A percentile compares a stretch with the other conserved stretches of the same genome.
Conservation (phyloP, 2,329 filamentous ascomycete species). For the Cladobotryum protrusum region DNA sequence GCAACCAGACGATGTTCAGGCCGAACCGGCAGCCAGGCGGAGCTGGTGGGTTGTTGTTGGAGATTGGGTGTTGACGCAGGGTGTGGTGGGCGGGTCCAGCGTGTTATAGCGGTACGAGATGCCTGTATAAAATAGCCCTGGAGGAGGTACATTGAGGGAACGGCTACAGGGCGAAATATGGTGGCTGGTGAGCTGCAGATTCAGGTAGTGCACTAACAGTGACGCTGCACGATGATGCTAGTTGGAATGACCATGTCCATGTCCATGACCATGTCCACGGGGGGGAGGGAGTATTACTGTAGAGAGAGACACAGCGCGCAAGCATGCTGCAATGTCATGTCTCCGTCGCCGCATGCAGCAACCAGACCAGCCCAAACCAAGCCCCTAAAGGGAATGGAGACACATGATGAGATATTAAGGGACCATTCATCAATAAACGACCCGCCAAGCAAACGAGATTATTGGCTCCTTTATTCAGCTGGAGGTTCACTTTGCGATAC, state of each 20-base stretch:
- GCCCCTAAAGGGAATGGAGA: no score
- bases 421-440: no score
- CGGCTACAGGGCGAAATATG: conserved; percentile 6
- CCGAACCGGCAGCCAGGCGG: conserved; percentile 12
- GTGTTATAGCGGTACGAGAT: conserved; percentile 8
- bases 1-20: conserved; percentile 11
- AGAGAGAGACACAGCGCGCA: no score
- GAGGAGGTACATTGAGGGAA: conserved; percentile 6
- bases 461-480: no score
- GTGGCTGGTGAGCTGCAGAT: conserved; percentile 6
- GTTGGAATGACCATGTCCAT: not conserved
- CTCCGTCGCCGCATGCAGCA: not conserved
- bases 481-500: no score
- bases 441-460: not conserved
- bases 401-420: no score
- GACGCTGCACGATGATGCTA: not conserved
- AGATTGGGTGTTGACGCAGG: not conserved
- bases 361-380: no score
- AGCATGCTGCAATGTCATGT: not conserved
- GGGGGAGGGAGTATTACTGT: no score
- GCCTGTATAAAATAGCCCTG: no score
- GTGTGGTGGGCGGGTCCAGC: not conserved
- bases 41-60: conserved; percentile 9
- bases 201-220: conserved; percentile 10
- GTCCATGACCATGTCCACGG: no score